A percentile compares a stretch with the other conserved stretches of the same genome.
Evolutionary conservation across 192 early-diverging fungal genomes (phyloP).

Genomic region (Chytriomyces confervae): DNA sequence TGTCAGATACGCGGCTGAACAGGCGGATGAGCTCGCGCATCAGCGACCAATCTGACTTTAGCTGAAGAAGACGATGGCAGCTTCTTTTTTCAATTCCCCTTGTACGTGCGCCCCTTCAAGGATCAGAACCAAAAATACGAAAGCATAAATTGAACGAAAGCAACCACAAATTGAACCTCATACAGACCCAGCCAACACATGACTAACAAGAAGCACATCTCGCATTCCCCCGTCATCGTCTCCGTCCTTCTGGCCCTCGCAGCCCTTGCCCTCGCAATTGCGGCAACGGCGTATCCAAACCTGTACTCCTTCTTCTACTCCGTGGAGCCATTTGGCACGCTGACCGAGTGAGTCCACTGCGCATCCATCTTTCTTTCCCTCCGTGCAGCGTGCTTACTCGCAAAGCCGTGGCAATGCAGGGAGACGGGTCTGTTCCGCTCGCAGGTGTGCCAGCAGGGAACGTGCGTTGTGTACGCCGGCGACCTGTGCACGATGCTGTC

Average conservation of each 20-base stretch:
- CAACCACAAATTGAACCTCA: too few species aligned
- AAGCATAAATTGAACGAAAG: too few species aligned
- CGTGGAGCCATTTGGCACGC: not conserved
- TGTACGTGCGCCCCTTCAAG: too few species aligned
- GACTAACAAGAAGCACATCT: not conserved
- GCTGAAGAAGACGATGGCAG: too few species aligned
- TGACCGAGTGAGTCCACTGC: not conserved
- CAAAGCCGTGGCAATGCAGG: not conserved
- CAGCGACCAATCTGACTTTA: too few species aligned
- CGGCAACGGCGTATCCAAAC: not conserved
- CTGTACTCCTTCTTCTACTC: not conserved
- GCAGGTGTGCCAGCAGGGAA: not conserved
- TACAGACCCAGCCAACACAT: not conserved
- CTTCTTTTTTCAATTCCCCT: too few species aligned
- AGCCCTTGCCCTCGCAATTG: not conserved
- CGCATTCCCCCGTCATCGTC: conserved; percentile 2
- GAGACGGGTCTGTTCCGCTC: conserved; percentile 1
- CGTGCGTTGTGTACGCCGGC: not conserved
- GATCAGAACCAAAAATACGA: too few species aligned
- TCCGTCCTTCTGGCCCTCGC: not conserved
- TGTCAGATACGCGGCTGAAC: too few species aligned
- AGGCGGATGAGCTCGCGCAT: too few species aligned
- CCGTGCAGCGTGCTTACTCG: too few species aligned
- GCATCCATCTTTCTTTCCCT: too few species aligned
- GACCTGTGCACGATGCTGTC: conserved; percentile 6